Evolutionary conservation across 306 rosid species (phyloP).

Genomic region (Acacia confusa): DNA sequence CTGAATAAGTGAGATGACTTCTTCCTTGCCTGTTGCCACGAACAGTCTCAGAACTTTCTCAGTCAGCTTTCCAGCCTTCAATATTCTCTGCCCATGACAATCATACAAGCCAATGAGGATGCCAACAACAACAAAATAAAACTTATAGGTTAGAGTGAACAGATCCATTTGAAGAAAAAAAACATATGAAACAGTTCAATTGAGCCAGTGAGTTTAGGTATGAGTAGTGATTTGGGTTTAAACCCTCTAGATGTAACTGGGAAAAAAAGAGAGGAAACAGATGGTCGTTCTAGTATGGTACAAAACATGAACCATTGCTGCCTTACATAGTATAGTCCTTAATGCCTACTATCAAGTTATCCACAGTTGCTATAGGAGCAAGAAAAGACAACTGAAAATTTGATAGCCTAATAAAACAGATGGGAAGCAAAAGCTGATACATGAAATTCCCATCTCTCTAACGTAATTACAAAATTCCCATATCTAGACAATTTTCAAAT

Average conservation of each 20-base stretch:
- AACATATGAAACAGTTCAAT: conserved; percentile 1
- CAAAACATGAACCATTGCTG: background rate
- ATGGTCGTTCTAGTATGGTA: background rate
- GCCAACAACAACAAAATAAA: conserved; percentile 21
- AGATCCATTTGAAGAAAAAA: background rate
- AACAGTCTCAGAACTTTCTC: conserved; percentile 85
- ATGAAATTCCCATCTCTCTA: background rate
- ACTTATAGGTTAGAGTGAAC: background rate
- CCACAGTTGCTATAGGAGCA: conserved; percentile 14
- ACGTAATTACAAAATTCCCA: background rate
- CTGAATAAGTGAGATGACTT: conserved; percentile 73
- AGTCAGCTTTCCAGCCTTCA: conserved; percentile 85
- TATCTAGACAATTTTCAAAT: background rate
- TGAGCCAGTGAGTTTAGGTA: background rate
- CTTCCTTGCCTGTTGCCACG: conserved; percentile 81
- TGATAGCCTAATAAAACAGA: background rate
- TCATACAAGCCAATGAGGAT: conserved; percentile 12
- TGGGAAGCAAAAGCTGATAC: background rate
- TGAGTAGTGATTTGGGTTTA: background rate
- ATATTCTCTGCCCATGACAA: conserved; percentile 64
- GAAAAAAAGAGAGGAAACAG: background rate
- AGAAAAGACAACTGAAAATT: conserved; percentile 8
- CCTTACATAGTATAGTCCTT: conserved; percentile 1
- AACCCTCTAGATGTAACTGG: background rate
- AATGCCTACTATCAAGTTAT: background rate